Percentiles rank a stretch among this genome's conserved stretches.
Conservation (phyloP, 108 stramenopile genomes). For the Discostella stelligeroides region DNA sequence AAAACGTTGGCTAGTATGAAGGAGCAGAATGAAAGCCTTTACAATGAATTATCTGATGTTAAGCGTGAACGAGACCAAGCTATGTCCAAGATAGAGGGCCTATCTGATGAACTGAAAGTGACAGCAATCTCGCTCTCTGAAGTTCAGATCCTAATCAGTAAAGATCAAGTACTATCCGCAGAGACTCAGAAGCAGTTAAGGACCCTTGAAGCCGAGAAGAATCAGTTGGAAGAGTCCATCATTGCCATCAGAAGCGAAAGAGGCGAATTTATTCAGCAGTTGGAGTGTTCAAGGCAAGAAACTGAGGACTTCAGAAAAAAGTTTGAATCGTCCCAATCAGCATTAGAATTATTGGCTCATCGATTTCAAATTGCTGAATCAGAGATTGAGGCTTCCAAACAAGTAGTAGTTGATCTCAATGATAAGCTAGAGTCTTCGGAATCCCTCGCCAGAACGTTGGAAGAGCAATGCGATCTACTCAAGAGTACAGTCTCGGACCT, state of each 20-base stretch:
- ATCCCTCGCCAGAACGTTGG: background rate
- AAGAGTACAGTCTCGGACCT: constrained; percentile 8
- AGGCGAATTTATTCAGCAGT: background rate
- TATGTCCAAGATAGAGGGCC: background rate
- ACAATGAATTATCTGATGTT: background rate
- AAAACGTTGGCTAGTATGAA: background rate
- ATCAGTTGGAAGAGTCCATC: constrained; percentile 3
- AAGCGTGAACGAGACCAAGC: background rate
- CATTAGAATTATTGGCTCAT: constrained; percentile 1
- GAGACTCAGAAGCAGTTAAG: background rate
- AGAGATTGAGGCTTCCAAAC: background rate
- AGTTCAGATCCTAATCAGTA: background rate
- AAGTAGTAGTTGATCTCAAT: constrained; percentile 1
- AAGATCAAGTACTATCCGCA: background rate
- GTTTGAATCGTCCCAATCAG: constrained; percentile 1
- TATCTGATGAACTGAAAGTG: background rate
- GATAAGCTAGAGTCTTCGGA: constrained; percentile 19
- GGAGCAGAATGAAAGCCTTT: background rate
- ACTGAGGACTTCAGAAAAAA: constrained; percentile 8
- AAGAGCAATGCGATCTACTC: constrained; percentile 11
- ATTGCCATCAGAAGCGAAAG: background rate
- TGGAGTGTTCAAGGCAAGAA: constrained; percentile 13
- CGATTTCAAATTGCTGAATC: constrained; percentile 4
- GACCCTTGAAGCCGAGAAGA: constrained; percentile 15
- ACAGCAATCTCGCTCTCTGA: constrained; percentile 8